Conservation (phyloP, 352 stramenopile species). For the Phytophthora citrophthora region DNA sequence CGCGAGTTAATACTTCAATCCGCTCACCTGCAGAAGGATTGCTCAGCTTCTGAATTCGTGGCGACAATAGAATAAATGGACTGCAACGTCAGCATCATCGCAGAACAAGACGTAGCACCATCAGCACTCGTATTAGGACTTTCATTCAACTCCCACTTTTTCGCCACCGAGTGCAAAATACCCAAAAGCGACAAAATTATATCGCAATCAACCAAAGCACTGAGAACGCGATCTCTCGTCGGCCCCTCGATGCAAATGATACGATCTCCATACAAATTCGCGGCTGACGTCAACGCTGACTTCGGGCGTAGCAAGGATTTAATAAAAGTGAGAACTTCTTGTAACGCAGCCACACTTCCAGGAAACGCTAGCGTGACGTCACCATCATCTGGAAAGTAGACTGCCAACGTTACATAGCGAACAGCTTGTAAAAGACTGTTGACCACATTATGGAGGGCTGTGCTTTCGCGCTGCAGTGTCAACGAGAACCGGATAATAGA, state of each 20-base stretch:
- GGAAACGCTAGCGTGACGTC: constrained; percentile 35
- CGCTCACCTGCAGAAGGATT: constrained; percentile 23
- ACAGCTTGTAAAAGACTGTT: constrained; percentile 64
- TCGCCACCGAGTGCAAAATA: constrained; percentile 40
- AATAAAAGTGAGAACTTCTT: constrained; percentile 33
- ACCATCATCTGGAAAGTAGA: constrained; percentile 42
- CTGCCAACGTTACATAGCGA: constrained; percentile 49
- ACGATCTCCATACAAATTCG: not conserved
- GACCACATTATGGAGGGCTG: constrained; percentile 47
- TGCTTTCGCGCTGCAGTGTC: constrained; percentile 42
- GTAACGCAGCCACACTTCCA: constrained; percentile 30
- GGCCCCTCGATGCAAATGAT: not conserved
- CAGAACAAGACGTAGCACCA: not conserved
- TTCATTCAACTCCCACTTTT: constrained; percentile 13
- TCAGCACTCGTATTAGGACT: not conserved
- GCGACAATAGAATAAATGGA: constrained; percentile 25
- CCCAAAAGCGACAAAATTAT: constrained; percentile 47
- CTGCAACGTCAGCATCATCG: constrained; percentile 21
- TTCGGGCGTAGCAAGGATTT: constrained; percentile 28
- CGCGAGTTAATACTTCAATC: no score
- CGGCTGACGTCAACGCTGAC: not conserved
- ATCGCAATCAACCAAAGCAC: constrained; percentile 51
- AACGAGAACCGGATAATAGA: constrained; percentile 43
- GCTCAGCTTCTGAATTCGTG: constrained; percentile 14
- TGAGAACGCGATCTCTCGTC: constrained; percentile 38